Evolutionary conservation across 2,329 filamentous ascomycete species (phyloP), one percentile per base, ranked within the genome.

Genomic region (Colletotrichum theobromicola): DNA sequence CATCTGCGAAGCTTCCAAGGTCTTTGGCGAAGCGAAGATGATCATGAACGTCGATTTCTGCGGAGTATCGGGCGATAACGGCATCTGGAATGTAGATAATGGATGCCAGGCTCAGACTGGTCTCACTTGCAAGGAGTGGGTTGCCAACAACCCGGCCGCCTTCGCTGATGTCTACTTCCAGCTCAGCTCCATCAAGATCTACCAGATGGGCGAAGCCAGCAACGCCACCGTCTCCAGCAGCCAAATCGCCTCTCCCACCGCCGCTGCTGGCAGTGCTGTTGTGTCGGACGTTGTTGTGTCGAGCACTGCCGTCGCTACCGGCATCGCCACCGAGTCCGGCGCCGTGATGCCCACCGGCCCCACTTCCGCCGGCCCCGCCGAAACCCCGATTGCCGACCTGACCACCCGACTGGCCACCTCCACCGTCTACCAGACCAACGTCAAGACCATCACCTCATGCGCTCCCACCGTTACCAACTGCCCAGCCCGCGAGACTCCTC

Each of bases 41-140:
- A 57, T 82, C 16, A 53, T 81, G 35, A 80, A 82, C 26, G 61
- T 82, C 8, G 82, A 92, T 34, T 93, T 96, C 81, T 96, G 94
- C 81, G 94, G 94, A 21, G 90, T 92, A 86, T 93, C 93, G 2
- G 92, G 82, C 65, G 78, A 79, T 53, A 50, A 73, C 5, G 70
- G 75, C 16, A 74, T 79, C 53, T 85, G 82, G 80, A 74, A 75
- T 2, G 60, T 64, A 78, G 46, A 64, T 0, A 46, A 70, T 18
- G 46, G 71, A 8, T 85, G 84, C 72, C 16, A 60, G 28, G 65
- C 67, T 35, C 61, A 68, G 61, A 79, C 82, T 9, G 73, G 74
- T 55, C 69, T 57, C 2, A 78, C 79, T 21, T 88, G 86, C 79
- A 68, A 75, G 21, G 78, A 81, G 32, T 88, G 84, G 63, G 84